These are phyloP conservation scores for Eimeria mitis DNA, from an alignment of 169 alveolate genomes.

Conservation along the genomic window DNA sequence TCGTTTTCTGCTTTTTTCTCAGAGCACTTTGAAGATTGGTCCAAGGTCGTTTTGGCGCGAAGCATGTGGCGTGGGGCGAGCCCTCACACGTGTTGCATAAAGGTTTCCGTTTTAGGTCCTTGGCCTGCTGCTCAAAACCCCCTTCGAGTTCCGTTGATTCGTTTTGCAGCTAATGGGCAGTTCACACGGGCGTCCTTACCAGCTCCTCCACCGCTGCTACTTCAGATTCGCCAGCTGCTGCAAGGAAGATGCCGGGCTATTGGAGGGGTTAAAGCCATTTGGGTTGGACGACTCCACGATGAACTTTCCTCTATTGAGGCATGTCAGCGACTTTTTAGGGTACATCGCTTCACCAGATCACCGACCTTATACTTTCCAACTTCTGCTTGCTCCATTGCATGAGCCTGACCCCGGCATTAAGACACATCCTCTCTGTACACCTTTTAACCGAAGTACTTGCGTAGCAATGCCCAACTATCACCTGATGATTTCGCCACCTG, in stretches of 20 bases:
- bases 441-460: neutral
- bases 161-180: slow-evolving; percentile 7
- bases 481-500: neutral
- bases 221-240: slow-evolving; percentile 40
- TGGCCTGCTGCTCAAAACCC: slow-evolving; percentile 21
- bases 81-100: slow-evolving; percentile 53
- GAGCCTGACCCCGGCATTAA: neutral
- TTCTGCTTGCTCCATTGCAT: neutral
- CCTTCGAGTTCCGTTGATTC: neutral
- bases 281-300: slow-evolving; percentile 55
- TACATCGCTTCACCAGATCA: neutral
- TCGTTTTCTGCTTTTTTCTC: neutral
- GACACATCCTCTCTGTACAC: neutral
- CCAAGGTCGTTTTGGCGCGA: slow-evolving; percentile 28
- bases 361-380: neutral
- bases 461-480: neutral
- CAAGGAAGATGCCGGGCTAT: slow-evolving; percentile 56
- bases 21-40: slow-evolving; percentile 60
- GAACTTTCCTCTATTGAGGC: slow-evolving; percentile 45
- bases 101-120: slow-evolving; percentile 53
- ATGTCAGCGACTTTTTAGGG: slow-evolving; percentile 24
- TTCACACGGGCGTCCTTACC: slow-evolving; percentile 4
- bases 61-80: slow-evolving; percentile 61
- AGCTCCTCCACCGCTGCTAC: slow-evolving; percentile 54
- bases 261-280: slow-evolving; percentile 42